Conservation (phyloP, 306 rosid species). For the Phaseolus lunatus region DNA sequence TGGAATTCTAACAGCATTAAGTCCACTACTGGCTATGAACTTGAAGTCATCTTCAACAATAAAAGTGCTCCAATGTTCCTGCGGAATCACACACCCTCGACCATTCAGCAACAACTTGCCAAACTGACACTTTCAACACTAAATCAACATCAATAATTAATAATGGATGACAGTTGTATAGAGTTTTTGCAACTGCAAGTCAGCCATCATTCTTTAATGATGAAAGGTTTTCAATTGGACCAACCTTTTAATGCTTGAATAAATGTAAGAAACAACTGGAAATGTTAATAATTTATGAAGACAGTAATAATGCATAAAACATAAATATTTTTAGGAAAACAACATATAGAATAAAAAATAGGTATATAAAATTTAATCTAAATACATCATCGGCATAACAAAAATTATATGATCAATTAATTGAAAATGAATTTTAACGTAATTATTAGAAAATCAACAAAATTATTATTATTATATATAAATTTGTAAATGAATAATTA, state of each 20-base stretch:
- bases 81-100: neutral
- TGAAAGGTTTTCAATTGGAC: neutral
- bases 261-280: no score
- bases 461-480: no score
- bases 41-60: constrained; percentile 76
- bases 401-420: no score
- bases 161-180: neutral
- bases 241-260: neutral
- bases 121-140: neutral
- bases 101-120: neutral
- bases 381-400: no score
- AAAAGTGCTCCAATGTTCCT: constrained; percentile 82
- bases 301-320: no score
- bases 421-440: no score
- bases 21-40: constrained; percentile 60
- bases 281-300: no score
- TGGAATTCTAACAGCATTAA: constrained; percentile 80
- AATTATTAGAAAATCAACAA: no score
- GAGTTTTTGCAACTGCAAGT: neutral
- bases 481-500: no score
- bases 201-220: neutral
- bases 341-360: no score
- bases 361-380: no score
- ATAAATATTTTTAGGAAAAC: no score
- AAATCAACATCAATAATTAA: neutral